phyloP scores from a whole-genome alignment of 768 basidiomycete species.

The Lentinula edodes region DNA sequence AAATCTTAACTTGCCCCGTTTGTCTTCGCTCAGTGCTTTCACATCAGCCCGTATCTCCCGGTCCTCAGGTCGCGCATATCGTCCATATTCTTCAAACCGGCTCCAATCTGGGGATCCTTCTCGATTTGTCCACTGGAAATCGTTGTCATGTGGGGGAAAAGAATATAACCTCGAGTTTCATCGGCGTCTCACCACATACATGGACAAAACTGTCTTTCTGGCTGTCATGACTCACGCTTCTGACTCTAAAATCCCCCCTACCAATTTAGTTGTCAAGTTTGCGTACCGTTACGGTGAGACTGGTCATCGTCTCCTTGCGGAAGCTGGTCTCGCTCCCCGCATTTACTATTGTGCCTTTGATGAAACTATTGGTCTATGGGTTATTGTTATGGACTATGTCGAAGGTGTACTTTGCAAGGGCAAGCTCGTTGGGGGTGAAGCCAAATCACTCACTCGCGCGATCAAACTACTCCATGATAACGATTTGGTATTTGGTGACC shows the following conservation, averaged over 20 bases:
- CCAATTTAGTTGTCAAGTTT: background rate
- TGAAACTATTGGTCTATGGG: background rate
- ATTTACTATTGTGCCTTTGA: background rate
- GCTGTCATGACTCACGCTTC: background rate
- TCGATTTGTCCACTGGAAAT: background rate
- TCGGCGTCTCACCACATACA: background rate
- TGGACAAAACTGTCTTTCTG: background rate
- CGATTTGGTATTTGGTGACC: slow-evolving; percentile 16
- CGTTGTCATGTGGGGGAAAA: background rate
- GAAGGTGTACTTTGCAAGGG: background rate
- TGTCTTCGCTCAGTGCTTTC: too few relatives aligned
- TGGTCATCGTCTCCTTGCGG: background rate
- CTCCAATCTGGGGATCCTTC: background rate
- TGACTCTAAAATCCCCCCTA: background rate
- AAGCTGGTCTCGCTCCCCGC: background rate
- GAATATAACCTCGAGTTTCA: background rate
- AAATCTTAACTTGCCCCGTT: too few relatives aligned
- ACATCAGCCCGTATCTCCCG: too few relatives aligned
- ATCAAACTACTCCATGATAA: slow-evolving; percentile 10
- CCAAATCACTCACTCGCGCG: slow-evolving; percentile 1
- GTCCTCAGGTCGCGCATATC: too few relatives aligned
- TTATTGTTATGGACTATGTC: slow-evolving; percentile 4
- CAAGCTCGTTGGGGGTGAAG: background rate
- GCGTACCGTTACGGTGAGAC: background rate
- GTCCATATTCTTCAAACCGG: too few relatives aligned